Conservation (phyloP, 1,284 basidiomycete genomes). For the Sporisorium reilianum region DNA sequence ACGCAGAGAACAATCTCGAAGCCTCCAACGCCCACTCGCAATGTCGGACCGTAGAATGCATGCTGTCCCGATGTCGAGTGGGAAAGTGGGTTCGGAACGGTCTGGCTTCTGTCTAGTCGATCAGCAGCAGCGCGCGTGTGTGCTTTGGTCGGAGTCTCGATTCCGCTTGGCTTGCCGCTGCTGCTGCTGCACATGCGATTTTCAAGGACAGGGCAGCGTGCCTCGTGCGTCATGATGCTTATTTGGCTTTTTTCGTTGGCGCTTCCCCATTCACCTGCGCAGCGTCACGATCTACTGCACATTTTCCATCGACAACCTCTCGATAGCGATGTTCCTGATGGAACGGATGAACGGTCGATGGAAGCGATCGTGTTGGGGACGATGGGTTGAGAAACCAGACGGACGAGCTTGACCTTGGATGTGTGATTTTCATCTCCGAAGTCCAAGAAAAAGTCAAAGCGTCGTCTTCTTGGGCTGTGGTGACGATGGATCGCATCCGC, state of each 20-base stretch:
- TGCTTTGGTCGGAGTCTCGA: neutral
- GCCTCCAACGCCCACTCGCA: neutral
- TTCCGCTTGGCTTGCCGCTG: too few species aligned
- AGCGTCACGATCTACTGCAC: too few species aligned
- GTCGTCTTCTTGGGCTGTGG: neutral
- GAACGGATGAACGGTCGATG: neutral
- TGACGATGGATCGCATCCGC: constrained; percentile 9
- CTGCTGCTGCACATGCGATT: neutral
- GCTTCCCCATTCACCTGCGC: too few species aligned
- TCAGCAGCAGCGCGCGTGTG: constrained; percentile 14
- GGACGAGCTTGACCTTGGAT: too few species aligned
- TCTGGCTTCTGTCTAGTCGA: neutral
- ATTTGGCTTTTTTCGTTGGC: too few species aligned
- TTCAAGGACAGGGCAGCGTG: neutral
- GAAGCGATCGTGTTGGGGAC: too few species aligned
- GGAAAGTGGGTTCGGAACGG: constrained; percentile 5
- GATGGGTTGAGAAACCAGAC: too few species aligned
- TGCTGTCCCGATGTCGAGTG: constrained; percentile 13
- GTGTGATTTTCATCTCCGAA: neutral
- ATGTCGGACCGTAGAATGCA: too few species aligned
- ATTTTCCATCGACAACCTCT: neutral
- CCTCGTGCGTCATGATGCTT: constrained; percentile 37
- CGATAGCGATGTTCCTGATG: neutral
- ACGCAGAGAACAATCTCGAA: constrained; percentile 11
- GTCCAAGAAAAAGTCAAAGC: neutral